phyloP scores from a whole-genome alignment of 208 protist genomes.

The Trypanosoma grayi region DNA sequence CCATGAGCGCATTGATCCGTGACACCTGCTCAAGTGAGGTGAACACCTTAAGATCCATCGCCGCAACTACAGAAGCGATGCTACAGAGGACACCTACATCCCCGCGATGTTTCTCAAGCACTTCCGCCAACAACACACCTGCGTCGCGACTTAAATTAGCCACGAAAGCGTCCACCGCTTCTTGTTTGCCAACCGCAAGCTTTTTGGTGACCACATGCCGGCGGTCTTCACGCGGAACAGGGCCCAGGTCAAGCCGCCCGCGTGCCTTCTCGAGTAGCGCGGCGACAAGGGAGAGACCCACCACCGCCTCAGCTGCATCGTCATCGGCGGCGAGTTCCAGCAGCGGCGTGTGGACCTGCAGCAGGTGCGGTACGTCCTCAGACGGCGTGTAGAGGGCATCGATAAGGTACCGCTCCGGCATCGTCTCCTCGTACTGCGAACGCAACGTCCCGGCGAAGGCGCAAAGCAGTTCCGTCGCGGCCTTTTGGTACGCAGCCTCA shows the following conservation, averaged over 20 bases:
- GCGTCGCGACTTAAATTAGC: conserved; percentile 49
- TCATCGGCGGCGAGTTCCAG: conserved; percentile 37
- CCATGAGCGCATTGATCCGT: conserved; percentile 43
- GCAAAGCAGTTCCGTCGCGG: conserved; percentile 67
- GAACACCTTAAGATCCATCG: conserved; percentile 56
- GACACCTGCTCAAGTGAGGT: conserved; percentile 37
- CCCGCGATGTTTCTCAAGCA: conserved; percentile 56
- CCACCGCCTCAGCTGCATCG: conserved; percentile 41
- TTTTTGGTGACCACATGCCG: conserved; percentile 1
- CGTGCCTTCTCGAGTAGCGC: conserved; percentile 58
- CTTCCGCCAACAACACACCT: conserved; percentile 34
- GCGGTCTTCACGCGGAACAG: conserved; percentile 36
- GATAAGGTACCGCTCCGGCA: conserved; percentile 86
- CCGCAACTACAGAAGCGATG: conserved; percentile 42
- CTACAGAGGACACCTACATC: conserved; percentile 44
- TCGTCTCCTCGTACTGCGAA: conserved; percentile 61
- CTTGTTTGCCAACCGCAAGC: conserved; percentile 5
- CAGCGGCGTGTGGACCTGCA: conserved; percentile 58
- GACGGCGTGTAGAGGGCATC: conserved; percentile 73
- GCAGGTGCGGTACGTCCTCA: conserved; percentile 41
- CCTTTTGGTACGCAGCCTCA: conserved; percentile 39
- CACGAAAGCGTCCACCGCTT: conserved; percentile 29
- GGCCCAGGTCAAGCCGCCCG: conserved; percentile 27
- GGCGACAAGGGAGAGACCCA: conserved; percentile 50
- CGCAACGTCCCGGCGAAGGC: conserved; percentile 75